A percentile compares a stretch with the other conserved stretches of the same genome.
Evolutionary conservation across 139 green algal species (phyloP).

Genomic region (Marvania coccoides): DNA sequence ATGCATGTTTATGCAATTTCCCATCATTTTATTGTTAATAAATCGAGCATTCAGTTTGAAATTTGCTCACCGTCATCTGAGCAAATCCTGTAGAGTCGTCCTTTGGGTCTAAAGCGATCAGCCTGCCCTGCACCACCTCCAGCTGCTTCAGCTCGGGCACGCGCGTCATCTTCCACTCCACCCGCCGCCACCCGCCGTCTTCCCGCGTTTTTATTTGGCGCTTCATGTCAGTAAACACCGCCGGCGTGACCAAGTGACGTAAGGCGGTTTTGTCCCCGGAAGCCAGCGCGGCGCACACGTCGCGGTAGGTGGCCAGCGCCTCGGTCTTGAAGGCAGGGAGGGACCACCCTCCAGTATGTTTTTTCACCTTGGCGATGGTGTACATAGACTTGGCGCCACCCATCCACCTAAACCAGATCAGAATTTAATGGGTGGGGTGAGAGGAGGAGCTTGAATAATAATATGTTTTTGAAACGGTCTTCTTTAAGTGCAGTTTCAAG

Average conservation of each 20-base stretch:
- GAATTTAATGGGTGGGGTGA: too few relatives aligned
- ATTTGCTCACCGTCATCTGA: constrained; percentile 39
- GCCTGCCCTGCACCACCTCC: constrained; percentile 32
- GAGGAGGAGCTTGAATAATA: too few relatives aligned
- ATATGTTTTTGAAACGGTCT: too few relatives aligned
- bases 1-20: too few relatives aligned
- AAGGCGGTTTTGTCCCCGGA: constrained; percentile 26
- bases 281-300: constrained; percentile 19
- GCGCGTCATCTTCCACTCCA: constrained; percentile 29
- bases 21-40: too few relatives aligned
- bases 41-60: too few relatives aligned
- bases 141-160: constrained; percentile 6
- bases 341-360: constrained; percentile 7
- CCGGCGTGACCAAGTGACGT: constrained; percentile 32
- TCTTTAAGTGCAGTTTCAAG: too few relatives aligned
- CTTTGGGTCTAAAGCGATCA: constrained; percentile 40
- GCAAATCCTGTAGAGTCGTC: constrained; percentile 35
- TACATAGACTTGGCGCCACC: constrained; percentile 34
- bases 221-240: constrained; percentile 37
- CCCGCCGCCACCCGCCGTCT: constrained; percentile 32
- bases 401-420: constrained; percentile 24
- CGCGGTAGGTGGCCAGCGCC: constrained; percentile 22
- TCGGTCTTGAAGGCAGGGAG: constrained; percentile 28
- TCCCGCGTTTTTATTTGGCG: constrained; percentile 35
- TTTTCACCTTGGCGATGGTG: constrained; percentile 20